Conservation (phyloP, 805 yeast species). For the Cyberlindnera amylophila region DNA sequence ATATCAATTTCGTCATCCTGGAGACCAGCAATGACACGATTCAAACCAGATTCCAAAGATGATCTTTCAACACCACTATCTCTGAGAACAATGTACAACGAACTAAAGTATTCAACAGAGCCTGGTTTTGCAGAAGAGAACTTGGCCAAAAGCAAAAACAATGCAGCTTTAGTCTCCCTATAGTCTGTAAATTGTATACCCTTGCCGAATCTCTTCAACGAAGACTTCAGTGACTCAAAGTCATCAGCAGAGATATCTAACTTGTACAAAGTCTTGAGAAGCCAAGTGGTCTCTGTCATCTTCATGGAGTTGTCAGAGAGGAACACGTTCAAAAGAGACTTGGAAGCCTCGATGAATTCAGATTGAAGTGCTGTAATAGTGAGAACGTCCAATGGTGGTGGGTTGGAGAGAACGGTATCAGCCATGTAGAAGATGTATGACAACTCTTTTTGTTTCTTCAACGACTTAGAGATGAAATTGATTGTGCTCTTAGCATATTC, state of each 20-base stretch:
- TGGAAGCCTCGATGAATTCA: conserved; percentile 11
- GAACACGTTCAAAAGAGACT: conserved; percentile 4
- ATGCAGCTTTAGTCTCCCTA: conserved; percentile 20
- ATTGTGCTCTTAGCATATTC: conserved; percentile 24
- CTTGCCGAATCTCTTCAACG: conserved; percentile 14
- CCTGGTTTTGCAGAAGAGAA: conserved; percentile 15
- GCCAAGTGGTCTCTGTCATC: conserved; percentile 26
- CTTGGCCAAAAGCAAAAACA: conserved; percentile 30
- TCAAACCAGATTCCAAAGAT: conserved; percentile 23
- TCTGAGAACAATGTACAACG: conserved; percentile 34
- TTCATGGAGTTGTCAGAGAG: neutral
- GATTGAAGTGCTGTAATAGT: conserved; percentile 5
- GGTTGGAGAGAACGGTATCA: conserved; percentile 13
- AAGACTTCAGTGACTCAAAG: conserved; percentile 8
- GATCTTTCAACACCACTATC: conserved; percentile 17
- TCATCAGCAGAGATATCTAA: conserved; percentile 14
- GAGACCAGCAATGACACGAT: conserved; percentile 10
- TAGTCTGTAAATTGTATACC: conserved; percentile 8
- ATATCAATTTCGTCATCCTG: conserved; percentile 6
- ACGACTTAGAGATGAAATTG: conserved; percentile 15
- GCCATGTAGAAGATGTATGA: conserved; percentile 14
- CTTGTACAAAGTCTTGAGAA: conserved; percentile 28
- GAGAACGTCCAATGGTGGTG: neutral
- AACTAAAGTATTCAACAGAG: conserved; percentile 28
- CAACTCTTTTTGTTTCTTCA: conserved; percentile 12